Evolutionary conservation across 2,329 filamentous ascomycete genomes (phyloP), one percentile per base, ranked within the genome.

Genomic region (Ophiostoma montium): DNA sequence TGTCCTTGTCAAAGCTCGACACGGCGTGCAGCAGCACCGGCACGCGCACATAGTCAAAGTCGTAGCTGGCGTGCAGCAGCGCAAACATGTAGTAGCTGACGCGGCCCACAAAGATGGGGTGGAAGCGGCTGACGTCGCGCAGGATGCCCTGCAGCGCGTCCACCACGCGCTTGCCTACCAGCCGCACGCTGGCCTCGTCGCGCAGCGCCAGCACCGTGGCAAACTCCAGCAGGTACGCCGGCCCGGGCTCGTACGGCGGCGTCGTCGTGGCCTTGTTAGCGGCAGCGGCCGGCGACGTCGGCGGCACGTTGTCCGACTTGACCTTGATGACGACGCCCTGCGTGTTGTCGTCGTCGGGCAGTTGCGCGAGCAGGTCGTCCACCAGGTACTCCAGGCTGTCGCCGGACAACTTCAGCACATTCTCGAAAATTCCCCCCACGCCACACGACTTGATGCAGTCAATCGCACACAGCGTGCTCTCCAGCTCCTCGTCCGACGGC

Each of bases 401-500:
- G 16, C 64, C 60, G 5, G 66, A 59, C 6, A 75, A 62, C 42
- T 69, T 87, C 80, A 78, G 75, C 54, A 96, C 82, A 59, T 95
- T 94, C 12, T 77, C 74, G 57, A 96, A 81, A 3, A 96, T 80
- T 54, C 84, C 79, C 51, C 82, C 80, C 60, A 96, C 83, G 49
- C 84, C 81, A 62, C 92, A 98, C 41, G 87, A 84, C 57, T 86
- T 90, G 38, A 98, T 81, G 59, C 90, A 98, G 62, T 96, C 92
- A 3, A 95, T 85, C 1, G 92, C 90, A 61, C 86, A 92, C 10
- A 98, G 70, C 0, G 92, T 96, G 61, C 92, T 95, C 60, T 98
- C 92, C 30, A 98, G 74, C 63, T 98, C 92, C 62, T 96, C 90
- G 55, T 96, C 88, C 1, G 92, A 96, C 2, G 92, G 92, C 66